phyloP scores from a whole-genome alignment of 2,329 filamentous ascomycete genomes.

The Aspergillus japonicus region DNA sequence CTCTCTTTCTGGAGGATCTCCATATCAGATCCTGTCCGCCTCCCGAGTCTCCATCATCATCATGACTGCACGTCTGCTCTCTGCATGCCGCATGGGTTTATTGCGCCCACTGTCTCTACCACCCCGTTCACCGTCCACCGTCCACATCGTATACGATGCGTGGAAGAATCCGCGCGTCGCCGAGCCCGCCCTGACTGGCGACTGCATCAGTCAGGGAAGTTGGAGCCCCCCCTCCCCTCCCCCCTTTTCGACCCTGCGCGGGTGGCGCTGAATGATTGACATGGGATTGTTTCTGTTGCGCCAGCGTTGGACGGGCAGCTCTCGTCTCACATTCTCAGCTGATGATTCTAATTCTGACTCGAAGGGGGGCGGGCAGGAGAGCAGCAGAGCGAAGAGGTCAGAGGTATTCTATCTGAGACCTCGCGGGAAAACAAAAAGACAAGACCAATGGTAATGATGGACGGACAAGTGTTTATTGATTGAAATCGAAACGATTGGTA shows the following conservation, averaged over 20 bases:
- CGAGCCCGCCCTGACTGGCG: neutral
- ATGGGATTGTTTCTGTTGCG: slow-evolving; percentile 11
- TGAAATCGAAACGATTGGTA: neutral
- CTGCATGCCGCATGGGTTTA: slow-evolving; percentile 2
- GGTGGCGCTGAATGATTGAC: slow-evolving; percentile 19
- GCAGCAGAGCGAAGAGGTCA: neutral
- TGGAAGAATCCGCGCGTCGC: neutral
- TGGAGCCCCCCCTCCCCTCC: neutral
- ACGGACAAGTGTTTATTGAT: neutral
- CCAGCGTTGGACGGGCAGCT: slow-evolving; percentile 2
- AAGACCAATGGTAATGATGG: neutral
- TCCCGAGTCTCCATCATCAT: neutral
- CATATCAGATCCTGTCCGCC: neutral
- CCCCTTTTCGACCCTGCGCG: slow-evolving; percentile 5
- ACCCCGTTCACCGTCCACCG: neutral
- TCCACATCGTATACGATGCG: neutral
- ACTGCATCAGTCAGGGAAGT: neutral
- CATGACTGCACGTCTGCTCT: neutral
- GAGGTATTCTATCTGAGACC: slow-evolving; percentile 7
- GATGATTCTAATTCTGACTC: neutral
- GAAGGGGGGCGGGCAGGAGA: neutral
- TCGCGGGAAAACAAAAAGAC: neutral
- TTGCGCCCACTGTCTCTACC: neutral
- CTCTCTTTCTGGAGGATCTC: neutral
- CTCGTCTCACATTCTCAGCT: slow-evolving; percentile 15